phyloP scores from a whole-genome alignment of 1,139 yeast species.

The Candida sanyaensis region DNA sequence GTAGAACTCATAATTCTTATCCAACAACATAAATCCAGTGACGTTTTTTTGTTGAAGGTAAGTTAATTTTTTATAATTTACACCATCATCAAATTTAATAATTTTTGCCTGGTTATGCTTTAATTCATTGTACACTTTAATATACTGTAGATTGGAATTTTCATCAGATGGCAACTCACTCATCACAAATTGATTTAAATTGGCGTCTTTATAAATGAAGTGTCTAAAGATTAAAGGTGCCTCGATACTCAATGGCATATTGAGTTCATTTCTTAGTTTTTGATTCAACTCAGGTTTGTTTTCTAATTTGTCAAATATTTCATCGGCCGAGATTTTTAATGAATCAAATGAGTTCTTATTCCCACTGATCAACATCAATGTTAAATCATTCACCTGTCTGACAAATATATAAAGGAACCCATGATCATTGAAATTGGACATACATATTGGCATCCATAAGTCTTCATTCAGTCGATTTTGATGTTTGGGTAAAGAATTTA shows the following conservation, averaged over 20 bases:
- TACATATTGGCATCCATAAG: constrained; percentile 90
- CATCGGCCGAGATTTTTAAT: constrained; percentile 60
- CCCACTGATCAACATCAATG: constrained; percentile 75
- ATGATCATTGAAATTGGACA: constrained; percentile 84
- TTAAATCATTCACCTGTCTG: constrained; percentile 54
- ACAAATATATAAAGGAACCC: constrained; percentile 88
- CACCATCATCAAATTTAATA: constrained; percentile 10
- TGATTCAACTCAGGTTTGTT: constrained; percentile 35
- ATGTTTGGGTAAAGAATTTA: constrained; percentile 22
- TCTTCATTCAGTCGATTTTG: constrained; percentile 51
- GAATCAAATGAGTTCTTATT: constrained; percentile 81
- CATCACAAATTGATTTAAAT: constrained; percentile 41
- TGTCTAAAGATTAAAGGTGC: constrained; percentile 51
- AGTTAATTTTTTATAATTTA: constrained; percentile 32
- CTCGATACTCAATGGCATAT: constrained; percentile 14
- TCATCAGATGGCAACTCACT: constrained; percentile 25
- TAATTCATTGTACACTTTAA: constrained; percentile 34
- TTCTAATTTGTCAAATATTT: constrained; percentile 47
- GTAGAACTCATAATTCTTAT: constrained; percentile 38
- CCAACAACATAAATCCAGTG: constrained; percentile 42
- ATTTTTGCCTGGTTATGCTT: constrained; percentile 26
- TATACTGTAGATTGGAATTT: constrained; percentile 24
- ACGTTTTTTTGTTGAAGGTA: constrained; percentile 33
- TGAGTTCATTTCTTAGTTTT: constrained; percentile 37
- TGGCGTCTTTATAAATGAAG: constrained; percentile 74